A percentile compares a stretch with the other conserved stretches of the same genome.
phyloP scores from a whole-genome alignment of 495 filamentous ascomycete species.

The Cercophora scortea region DNA sequence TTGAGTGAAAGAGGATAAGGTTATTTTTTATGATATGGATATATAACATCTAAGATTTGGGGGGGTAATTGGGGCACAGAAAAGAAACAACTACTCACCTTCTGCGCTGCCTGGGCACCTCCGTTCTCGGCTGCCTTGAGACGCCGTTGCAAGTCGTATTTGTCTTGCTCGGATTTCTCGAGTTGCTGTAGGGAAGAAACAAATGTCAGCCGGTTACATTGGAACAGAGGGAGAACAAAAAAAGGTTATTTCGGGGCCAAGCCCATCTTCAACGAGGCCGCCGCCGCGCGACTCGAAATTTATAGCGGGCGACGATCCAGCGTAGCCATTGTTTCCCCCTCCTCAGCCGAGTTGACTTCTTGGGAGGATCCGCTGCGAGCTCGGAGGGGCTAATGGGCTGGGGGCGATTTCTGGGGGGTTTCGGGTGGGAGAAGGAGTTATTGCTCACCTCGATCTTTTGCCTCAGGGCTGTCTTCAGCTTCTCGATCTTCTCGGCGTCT shows the following conservation, averaged over 20 bases:
- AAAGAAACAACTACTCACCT: slow-evolving; percentile 28
- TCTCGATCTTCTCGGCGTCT: slow-evolving; percentile 44
- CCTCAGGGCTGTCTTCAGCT: slow-evolving; percentile 37
- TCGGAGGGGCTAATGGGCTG: too few species aligned
- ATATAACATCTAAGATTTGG: too few species aligned
- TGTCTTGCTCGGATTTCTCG: slow-evolving; percentile 41
- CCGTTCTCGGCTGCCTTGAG: slow-evolving; percentile 38
- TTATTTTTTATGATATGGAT: too few species aligned
- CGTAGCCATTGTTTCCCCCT: too few species aligned
- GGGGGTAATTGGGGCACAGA: background rate
- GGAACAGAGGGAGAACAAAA: background rate
- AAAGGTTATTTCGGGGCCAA: too few species aligned
- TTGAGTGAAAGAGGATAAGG: too few species aligned
- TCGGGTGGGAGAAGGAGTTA: background rate
- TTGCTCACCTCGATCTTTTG: slow-evolving; percentile 40
- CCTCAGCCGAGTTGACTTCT: too few species aligned
- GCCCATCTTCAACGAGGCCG: too few species aligned
- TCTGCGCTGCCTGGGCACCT: slow-evolving; percentile 35
- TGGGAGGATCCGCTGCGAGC: too few species aligned
- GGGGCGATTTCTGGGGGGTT: too few species aligned
- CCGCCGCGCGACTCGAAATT: too few species aligned
- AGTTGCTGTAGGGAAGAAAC: slow-evolving; percentile 29
- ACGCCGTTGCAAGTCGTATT: slow-evolving; percentile 37
- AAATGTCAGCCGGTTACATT: background rate
- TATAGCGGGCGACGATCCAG: too few species aligned